These are phyloP conservation scores for Boletus insuetus DNA, from an alignment of 768 basidiomycete genomes.

Conservation along the genomic window DNA sequence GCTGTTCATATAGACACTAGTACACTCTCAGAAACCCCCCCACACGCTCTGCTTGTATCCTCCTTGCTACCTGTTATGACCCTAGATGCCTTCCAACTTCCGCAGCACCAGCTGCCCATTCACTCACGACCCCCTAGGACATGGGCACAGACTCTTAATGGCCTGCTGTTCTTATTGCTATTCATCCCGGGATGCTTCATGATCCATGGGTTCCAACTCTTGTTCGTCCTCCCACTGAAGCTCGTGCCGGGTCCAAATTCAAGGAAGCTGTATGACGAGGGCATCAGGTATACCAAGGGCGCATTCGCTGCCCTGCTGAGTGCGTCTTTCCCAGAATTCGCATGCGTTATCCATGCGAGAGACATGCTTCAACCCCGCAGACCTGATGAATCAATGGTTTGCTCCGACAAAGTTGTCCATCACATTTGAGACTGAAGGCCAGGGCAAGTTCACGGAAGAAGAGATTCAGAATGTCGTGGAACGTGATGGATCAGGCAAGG, in stretches of 20 bases:
- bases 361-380: slow-evolving; percentile 34
- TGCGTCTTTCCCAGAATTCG: slow-evolving; percentile 35
- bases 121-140: slow-evolving; percentile 48
- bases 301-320: slow-evolving; percentile 74
- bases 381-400: slow-evolving; percentile 79
- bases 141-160: slow-evolving; percentile 51
- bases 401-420: slow-evolving; percentile 71
- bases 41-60: neutral
- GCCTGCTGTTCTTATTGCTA: slow-evolving; percentile 49
- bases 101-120: slow-evolving; percentile 49
- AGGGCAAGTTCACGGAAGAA: slow-evolving; percentile 57
- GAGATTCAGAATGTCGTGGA: slow-evolving; percentile 58
- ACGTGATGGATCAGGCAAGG: slow-evolving; percentile 53
- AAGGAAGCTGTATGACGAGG: slow-evolving; percentile 57
- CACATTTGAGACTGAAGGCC: slow-evolving; percentile 70
- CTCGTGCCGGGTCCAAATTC: slow-evolving; percentile 60
- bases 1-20: slow-evolving; percentile 13
- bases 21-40: neutral
- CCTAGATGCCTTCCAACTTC: slow-evolving; percentile 1
- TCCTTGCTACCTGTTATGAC: slow-evolving; percentile 19
- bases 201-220: slow-evolving; percentile 71
- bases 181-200: slow-evolving; percentile 67
- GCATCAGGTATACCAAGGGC: slow-evolving; percentile 79
- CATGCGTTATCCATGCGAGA: neutral
- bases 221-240: slow-evolving; percentile 64